These are phyloP conservation scores for Saccharomycopsis fodiens DNA, from an alignment of 805 yeast species.

Conservation along the genomic window DNA sequence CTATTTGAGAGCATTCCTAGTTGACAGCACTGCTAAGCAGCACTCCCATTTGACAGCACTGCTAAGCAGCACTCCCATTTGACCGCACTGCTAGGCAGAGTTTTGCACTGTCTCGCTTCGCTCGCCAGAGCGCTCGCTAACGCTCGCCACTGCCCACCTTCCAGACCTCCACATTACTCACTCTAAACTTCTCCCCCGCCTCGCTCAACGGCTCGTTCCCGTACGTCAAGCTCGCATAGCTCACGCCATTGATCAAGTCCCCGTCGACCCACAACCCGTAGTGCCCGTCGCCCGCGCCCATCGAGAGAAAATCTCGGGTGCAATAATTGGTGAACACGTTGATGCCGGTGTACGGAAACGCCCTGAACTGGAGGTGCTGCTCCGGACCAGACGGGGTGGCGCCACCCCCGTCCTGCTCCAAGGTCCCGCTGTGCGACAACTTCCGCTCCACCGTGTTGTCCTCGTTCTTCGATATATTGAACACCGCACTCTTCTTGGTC, in stretches of 20 bases:
- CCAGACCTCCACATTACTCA: conserved; percentile 19
- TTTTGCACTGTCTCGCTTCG: too few relatives aligned
- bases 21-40: too few relatives aligned
- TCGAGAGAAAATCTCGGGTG: conserved; percentile 63
- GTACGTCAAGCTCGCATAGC: conserved; percentile 73
- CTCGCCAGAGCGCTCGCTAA: too few relatives aligned
- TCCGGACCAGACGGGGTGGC: conserved; percentile 20
- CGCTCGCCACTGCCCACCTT: conserved; percentile 16
- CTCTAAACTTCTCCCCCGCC: conserved; percentile 49
- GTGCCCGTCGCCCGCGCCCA: conserved; percentile 91
- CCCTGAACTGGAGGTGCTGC: conserved; percentile 49
- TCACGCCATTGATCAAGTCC: conserved; percentile 66
- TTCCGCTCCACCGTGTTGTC: conserved; percentile 1
- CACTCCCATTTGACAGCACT: too few relatives aligned
- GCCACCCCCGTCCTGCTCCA: conserved; percentile 10
- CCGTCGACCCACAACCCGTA: conserved; percentile 88
- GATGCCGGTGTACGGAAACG: conserved; percentile 80
- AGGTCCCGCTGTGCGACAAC: conserved; percentile 12
- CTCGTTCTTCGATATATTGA: conserved; percentile 19
- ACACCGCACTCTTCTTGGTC: conserved; percentile 33
- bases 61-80: too few relatives aligned
- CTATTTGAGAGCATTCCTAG: too few relatives aligned
- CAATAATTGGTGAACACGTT: conserved; percentile 85
- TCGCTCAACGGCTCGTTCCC: conserved; percentile 78
- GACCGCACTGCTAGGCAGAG: too few relatives aligned